Evolutionary conservation across 2,329 filamentous ascomycete species (phyloP), one percentile per base, ranked within the genome.

Genomic region (Cercospora nicotianae): DNA sequence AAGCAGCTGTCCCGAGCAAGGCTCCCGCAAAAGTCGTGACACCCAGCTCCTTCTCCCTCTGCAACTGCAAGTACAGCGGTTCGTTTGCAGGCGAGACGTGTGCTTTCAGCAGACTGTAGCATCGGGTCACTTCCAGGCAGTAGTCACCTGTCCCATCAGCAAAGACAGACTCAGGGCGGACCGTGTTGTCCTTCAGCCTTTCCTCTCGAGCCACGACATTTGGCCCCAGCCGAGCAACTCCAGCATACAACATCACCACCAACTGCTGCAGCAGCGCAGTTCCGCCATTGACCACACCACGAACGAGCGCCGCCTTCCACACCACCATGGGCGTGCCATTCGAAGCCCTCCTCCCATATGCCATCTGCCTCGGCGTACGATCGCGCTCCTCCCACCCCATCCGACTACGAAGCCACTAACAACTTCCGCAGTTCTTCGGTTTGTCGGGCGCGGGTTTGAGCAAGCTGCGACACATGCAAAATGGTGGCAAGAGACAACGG

Each of bases 291-390:
- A 62, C 48, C n/a, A 42, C 62, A 20, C 23, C 51, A 61, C 62
- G 30, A 18, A 57, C 31, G 30, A 48, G 53, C 64, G 63, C 63
- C 20, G 57, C 63, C 36, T 51, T 30, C 55, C 31, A 68, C 39
- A 60, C 12, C 20, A 55, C 28, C 39, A 89, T 89, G 88, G 87
- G 87, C 79, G 86, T 90, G 70, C 88, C 88, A 55, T 90, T 90
- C 78, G 88, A 90, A 81, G 85, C 87, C 72, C 79, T 90, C 72
- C 77, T 90, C 74, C 87, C 87, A 60, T 89, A 89, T 77, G 87
- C 83, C 73, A 86, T 90, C 77, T 87, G 89, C 80, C 80, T 87
- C 65, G 84, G 79, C 77, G 87, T 89, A 85, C 65, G 69, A 69
- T 10, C 61, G 20, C 57, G 53, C 31, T 20, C 39, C 26, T 45